These are phyloP conservation scores for Seminavis robusta DNA, from an alignment of 108 stramenopile species.

Conservation along the genomic window DNA sequence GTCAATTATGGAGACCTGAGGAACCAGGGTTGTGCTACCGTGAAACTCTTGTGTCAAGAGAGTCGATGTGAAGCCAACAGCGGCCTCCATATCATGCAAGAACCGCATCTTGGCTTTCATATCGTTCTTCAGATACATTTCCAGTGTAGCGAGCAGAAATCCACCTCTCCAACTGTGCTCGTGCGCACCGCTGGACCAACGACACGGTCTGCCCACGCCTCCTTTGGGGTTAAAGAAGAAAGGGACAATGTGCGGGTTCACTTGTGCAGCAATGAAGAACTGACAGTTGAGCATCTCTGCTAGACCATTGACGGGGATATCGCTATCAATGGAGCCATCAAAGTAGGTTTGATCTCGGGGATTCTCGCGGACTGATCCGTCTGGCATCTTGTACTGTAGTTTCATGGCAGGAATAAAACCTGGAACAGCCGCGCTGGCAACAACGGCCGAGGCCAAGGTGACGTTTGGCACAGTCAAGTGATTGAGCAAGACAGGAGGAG, in stretches of 20 bases:
- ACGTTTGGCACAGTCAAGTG: slow-evolving; percentile 96
- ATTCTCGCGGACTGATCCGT: slow-evolving; percentile 2
- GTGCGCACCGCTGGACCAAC: slow-evolving; percentile 70
- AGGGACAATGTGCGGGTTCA: slow-evolving; percentile 73
- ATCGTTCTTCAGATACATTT: slow-evolving; percentile 75
- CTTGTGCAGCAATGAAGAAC: slow-evolving; percentile 93
- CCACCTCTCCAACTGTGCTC: slow-evolving; percentile 85
- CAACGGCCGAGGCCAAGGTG: slow-evolving; percentile 87
- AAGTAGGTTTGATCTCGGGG: neutral
- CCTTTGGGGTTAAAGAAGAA: slow-evolving; percentile 85
- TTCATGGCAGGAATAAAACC: slow-evolving; percentile 87
- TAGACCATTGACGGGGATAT: slow-evolving; percentile 87
- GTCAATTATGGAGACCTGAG: slow-evolving; percentile 67
- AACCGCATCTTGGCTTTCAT: slow-evolving; percentile 85
- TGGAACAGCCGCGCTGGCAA: slow-evolving; percentile 90
- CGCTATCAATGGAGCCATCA: slow-evolving; percentile 77
- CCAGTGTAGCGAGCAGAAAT: slow-evolving; percentile 56
- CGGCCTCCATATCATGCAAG: slow-evolving; percentile 80
- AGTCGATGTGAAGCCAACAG: slow-evolving; percentile 75
- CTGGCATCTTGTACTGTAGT: slow-evolving; percentile 27
- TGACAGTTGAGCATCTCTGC: slow-evolving; percentile 94
- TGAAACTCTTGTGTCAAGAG: slow-evolving; percentile 71
- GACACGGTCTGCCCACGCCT: slow-evolving; percentile 76
- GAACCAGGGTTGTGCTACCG: slow-evolving; percentile 85
- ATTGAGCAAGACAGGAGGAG: slow-evolving; percentile 91